phyloP scores from a whole-genome alignment of 75 land plant species.

The Gnetum montanum region DNA sequence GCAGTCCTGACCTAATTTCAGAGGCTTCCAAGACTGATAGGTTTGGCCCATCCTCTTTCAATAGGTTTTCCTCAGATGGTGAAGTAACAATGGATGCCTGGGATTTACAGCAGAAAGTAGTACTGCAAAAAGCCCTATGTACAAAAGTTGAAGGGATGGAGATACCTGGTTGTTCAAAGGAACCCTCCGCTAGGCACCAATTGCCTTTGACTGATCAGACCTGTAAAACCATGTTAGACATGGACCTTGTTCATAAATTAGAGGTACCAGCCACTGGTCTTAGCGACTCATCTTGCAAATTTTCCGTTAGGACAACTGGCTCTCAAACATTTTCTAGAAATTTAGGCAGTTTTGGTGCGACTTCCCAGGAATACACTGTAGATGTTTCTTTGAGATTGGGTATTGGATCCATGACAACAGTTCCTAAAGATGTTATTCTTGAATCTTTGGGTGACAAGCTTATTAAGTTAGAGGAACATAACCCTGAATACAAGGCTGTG shows the following conservation, averaged over 20 bases:
- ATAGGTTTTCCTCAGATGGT: neutral
- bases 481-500: constrained; percentile 21
- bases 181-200: too few relatives aligned
- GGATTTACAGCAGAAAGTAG: neutral
- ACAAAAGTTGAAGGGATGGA: neutral
- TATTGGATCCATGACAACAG: too few relatives aligned
- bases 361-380: neutral
- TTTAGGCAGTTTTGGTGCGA: neutral
- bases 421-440: too few relatives aligned
- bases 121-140: too few relatives aligned
- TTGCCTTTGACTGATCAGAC: neutral
- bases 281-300: too few relatives aligned
- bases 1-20: neutral
- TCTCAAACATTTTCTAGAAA: neutral
- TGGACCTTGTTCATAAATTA: neutral
- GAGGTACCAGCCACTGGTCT: neutral
- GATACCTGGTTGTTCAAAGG: neutral
- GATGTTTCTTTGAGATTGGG: too few relatives aligned
- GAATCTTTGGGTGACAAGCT: constrained; percentile 10
- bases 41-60: neutral
- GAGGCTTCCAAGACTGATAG: constrained; percentile 1
- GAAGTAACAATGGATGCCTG: neutral
- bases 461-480: neutral
- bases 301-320: too few relatives aligned
- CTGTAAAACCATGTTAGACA: neutral